Evolutionary conservation across 1,284 basidiomycete species (phyloP), one percentile per base, ranked within the genome.

Genomic region (Apiotrichum montevideense): DNA sequence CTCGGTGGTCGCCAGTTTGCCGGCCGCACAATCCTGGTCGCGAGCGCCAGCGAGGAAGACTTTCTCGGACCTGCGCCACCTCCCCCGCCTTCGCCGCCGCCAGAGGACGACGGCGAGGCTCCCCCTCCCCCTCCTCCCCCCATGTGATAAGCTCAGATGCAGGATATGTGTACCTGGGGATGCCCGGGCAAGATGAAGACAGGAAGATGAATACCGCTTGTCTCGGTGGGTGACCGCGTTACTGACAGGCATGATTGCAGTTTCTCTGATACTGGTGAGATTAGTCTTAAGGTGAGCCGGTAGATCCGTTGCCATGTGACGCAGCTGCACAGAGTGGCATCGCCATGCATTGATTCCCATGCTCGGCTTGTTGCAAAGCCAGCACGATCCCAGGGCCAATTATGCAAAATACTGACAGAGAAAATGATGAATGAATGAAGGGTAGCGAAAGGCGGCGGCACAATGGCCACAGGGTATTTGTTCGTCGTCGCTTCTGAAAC

Each of bases 1-100:
- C 81, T 97, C 52, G 93, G 94, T 11, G 93, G 93, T 13, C 81
- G 93, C 54, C 90, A 90, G 59, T 97, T 97, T 67, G 92, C 87
- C 46, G 93, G 93, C 1, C 81, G 93, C 65, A 90, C 88, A 47
- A 95, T 96, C 67, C 71, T 81, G 50, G 77, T 77, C 37, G 79
- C 79, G 2, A 77, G 69, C 57, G 71, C 73, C 4, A 60, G 68
- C 29, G 74, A 76, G 69, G 75, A 75, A 45, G 76, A 77, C 59
- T 76, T 76, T 64, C 58, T 75, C 32, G 74, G 71, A 11, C 69
- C 69, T 6, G 72, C 73, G 0, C 68, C 71, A 9, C 67, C 68
- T 6, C 72, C 72, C 9, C 67, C 69, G n/a, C 67, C 70, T 14
- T 64, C 66, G 10, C 59, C 62, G 6, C 63, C 61, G 8, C 63